Evolutionary conservation across 345 rosid species (phyloP).

Genomic region (Dimocarpus longan): DNA sequence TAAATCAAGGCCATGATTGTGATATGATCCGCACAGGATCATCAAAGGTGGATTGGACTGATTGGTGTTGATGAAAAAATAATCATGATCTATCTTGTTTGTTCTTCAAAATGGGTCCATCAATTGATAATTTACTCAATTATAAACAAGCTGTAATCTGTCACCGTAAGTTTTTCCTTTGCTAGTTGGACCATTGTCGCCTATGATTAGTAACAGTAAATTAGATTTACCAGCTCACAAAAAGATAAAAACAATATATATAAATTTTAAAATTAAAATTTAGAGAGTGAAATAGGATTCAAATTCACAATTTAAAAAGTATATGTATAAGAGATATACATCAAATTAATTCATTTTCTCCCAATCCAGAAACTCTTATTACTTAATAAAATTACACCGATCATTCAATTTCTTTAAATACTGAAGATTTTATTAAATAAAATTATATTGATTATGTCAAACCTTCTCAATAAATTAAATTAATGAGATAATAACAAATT

Average conservation of each 20-base stretch:
- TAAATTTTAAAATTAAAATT: too few species aligned
- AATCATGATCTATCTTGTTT: constrained; percentile 4
- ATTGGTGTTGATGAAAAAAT: constrained; percentile 19
- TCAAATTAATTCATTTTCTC: neutral
- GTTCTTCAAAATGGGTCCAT: neutral
- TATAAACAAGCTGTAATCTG: neutral
- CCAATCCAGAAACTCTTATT: neutral
- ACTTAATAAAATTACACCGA: too few species aligned
- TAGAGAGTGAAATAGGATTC: too few species aligned
- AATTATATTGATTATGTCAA: neutral
- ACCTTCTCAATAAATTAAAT: too few species aligned
- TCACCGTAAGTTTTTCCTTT: neutral
- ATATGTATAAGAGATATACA: too few species aligned
- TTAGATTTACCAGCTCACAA: neutral
- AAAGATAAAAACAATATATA: too few species aligned
- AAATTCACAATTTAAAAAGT: too few species aligned
- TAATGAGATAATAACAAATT: neutral
- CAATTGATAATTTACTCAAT: neutral
- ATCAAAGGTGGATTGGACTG: constrained; percentile 1
- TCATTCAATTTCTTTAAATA: too few species aligned
- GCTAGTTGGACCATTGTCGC: neutral
- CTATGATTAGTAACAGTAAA: neutral
- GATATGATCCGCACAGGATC: constrained; percentile 14
- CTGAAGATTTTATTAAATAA: too few species aligned
- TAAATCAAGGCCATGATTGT: constrained; percentile 23